These are phyloP conservation scores for Ceriops decandra DNA, from an alignment of 345 rosid species.

Conservation along the genomic window DNA sequence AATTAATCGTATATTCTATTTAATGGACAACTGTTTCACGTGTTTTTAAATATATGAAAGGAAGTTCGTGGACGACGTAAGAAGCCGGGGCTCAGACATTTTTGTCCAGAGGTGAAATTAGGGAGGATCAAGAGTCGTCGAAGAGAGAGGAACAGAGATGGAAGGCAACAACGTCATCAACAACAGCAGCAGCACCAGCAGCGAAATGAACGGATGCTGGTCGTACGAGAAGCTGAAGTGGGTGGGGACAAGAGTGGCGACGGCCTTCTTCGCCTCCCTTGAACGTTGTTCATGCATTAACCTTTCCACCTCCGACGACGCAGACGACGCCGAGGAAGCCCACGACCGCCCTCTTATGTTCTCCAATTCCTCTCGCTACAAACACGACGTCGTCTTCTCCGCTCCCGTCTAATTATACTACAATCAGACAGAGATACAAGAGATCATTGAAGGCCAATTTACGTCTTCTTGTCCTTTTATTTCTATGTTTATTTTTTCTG, in stretches of 20 bases:
- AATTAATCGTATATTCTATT: too few relatives aligned
- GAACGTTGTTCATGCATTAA: constrained; percentile 50
- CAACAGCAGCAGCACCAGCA: background rate
- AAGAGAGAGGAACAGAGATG: too few relatives aligned
- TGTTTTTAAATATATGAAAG: too few relatives aligned
- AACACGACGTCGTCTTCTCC: background rate
- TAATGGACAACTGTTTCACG: too few relatives aligned
- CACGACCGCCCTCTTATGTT: constrained; percentile 44
- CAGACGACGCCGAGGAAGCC: constrained; percentile 32
- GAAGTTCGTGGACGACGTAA: too few relatives aligned
- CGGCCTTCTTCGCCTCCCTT: constrained; percentile 49
- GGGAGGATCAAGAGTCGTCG: too few relatives aligned
- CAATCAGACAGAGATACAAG: background rate
- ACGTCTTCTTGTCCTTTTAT: too few relatives aligned
- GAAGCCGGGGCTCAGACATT: too few relatives aligned
- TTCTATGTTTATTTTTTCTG: too few relatives aligned
- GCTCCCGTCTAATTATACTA: background rate
- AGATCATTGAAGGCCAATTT: background rate
- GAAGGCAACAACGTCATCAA: too few relatives aligned
- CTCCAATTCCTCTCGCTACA: constrained; percentile 16
- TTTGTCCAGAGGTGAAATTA: too few relatives aligned
- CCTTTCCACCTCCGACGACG: constrained; percentile 46
- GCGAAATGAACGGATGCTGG: constrained; percentile 20
- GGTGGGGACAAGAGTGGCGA: constrained; percentile 47
- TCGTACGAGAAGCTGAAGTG: constrained; percentile 41